Percentiles rank a stretch among this genome's conserved stretches.
Conservation (phyloP, 2,329 filamentous ascomycete genomes). For the Diatrype stigma region DNA sequence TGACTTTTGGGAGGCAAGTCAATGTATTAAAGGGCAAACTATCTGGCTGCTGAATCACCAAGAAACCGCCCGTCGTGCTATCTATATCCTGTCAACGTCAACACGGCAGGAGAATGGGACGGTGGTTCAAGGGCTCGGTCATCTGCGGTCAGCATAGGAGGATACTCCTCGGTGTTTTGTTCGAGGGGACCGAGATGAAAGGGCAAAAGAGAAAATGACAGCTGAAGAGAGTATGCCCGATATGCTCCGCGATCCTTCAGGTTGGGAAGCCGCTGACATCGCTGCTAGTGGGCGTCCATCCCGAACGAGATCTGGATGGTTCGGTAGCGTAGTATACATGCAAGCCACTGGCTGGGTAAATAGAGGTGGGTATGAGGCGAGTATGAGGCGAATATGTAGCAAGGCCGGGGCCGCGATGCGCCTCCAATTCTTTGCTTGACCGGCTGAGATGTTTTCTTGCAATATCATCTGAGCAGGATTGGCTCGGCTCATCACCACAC, state of each 20-base stretch:
- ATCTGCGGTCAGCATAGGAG: not conserved
- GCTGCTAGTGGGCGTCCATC: not conserved
- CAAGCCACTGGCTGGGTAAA: no score
- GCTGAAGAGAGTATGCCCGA: not conserved
- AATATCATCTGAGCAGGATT: no score
- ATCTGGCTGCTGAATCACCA: not conserved
- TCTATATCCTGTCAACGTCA: not conserved
- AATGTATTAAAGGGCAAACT: not conserved
- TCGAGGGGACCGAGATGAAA: not conserved
- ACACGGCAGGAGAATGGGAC: not conserved
- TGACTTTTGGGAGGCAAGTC: not conserved
- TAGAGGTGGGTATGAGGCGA: not conserved
- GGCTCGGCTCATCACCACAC: no score
- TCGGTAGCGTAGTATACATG: not conserved
- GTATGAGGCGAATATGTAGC: not conserved
- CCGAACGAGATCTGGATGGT: not conserved
- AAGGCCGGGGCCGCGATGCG: not conserved
- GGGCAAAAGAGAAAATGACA: not conserved
- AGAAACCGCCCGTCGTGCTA: not conserved
- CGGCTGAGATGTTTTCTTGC: not conserved
- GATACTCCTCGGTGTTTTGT: not conserved
- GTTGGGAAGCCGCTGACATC: not conserved
- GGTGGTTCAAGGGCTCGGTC: not conserved
- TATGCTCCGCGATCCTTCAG: not conserved
- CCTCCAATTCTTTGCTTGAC: not conserved